Percentiles rank a stretch among this genome's conserved stretches.
Evolutionary conservation across 768 basidiomycete species (phyloP).

Genomic region (Lentinula sp.): DNA sequence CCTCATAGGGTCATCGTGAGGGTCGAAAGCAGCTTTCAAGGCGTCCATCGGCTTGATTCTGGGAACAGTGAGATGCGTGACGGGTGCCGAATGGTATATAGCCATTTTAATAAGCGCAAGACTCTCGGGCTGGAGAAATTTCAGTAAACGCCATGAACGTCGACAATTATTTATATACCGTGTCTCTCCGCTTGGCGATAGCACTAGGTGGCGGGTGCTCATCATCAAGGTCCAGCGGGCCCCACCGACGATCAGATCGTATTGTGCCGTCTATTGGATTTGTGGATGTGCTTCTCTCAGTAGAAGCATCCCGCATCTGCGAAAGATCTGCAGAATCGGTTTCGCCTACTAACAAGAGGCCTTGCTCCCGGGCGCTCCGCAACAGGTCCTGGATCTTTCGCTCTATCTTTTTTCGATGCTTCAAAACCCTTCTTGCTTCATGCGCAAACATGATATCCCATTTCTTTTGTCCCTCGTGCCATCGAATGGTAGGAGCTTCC

Average conservation of each 20-base stretch:
- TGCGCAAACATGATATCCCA: constrained; percentile 54
- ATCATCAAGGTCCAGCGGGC: constrained; percentile 53
- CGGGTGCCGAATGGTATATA: constrained; percentile 50
- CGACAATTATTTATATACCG: constrained; percentile 29
- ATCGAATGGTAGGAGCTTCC: constrained; percentile 65
- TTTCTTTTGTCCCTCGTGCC: constrained; percentile 50
- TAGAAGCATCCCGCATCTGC: constrained; percentile 3
- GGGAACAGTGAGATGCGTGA: constrained; percentile 47
- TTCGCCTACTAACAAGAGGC: constrained; percentile 21
- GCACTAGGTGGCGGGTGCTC: constrained; percentile 70
- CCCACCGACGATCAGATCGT: constrained; percentile 39
- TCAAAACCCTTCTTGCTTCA: constrained; percentile 34
- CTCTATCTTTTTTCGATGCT: constrained; percentile 36
- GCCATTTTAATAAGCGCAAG: constrained; percentile 49
- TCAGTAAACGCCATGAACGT: neutral
- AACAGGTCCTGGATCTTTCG: constrained; percentile 39
- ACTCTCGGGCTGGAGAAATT: constrained; percentile 38
- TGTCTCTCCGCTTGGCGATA: constrained; percentile 67
- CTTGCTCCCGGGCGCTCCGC: constrained; percentile 39
- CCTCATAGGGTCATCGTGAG: constrained; percentile 37
- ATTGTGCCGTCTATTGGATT: constrained; percentile 20
- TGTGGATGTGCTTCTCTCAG: constrained; percentile 9
- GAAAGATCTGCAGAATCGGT: neutral
- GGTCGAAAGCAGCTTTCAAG: constrained; percentile 43
- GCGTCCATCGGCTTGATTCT: constrained; percentile 38